Base-by-base conservation (phyloP, 2,329 filamentous ascomycete genomes). In the Fusarium subtropicale region DNA sequence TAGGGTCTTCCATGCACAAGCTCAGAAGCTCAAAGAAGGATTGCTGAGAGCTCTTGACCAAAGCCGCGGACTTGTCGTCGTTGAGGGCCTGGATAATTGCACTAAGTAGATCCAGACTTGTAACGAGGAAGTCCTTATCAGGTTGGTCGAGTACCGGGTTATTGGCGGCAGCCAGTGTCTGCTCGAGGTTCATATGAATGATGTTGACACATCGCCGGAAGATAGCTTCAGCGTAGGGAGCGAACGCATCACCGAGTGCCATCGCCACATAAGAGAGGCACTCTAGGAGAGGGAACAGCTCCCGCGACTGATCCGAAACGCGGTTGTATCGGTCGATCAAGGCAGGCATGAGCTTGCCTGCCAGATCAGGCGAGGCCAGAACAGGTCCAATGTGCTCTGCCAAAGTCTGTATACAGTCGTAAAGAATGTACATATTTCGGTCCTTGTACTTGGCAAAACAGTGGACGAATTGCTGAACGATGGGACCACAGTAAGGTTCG, bases 391-490 rank as follows among this genome's bases (percentile, higher is more conserved):
- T 91, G 76, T 93, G 91, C 79, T 99, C 96, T 5, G 96, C 96
- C 60, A 99, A 84, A 1, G 96, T 99, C 82, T 99, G 96, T 34
- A 99, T 93, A 79, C 96, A 98, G 81, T 99, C 96, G 82, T 99
- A 99, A 34, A 99, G 88, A 56, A 98, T 97, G 82, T 97, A 97
- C 89, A 98, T 97, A 82, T 99, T 99, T 75, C 93, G 91, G 80
- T 98, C 95, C 85, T 99, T 98, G 88, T 98, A 99, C 80, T 92
- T 94, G 55, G 85, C 87, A 80, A 99, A 99, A 80, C 96, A 99
- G 64, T 87, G 86, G 54, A 97, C 94, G 76, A 95, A 98, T 78
- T 98, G 96, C 66, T 90, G 91, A 55, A 98, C 88, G 74, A 99
- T 98, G 28, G 94, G 92, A 30, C 91, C 87, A 74, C 93, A 94